Conservation (phyloP, 768 basidiomycete genomes). For the Mycena polygramma region DNA sequence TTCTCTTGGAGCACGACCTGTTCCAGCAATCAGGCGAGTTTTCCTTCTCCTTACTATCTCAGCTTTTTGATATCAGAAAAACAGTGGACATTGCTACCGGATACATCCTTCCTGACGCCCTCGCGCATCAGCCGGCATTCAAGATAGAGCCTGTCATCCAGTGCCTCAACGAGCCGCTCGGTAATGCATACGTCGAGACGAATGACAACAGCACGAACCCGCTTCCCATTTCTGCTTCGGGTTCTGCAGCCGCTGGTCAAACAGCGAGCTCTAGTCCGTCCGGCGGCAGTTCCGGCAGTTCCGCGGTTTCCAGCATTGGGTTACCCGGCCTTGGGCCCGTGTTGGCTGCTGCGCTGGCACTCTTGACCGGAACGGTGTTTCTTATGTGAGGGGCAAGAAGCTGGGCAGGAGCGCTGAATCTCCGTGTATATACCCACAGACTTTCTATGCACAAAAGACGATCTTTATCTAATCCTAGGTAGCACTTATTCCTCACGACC, state of each 20-base stretch:
- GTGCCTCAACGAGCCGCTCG: constrained; percentile 71
- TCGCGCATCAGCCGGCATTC: constrained; percentile 74
- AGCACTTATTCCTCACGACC: too few relatives aligned
- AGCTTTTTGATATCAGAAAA: too few relatives aligned
- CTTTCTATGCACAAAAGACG: background rate
- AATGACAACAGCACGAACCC: constrained; percentile 79
- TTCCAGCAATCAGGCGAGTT: constrained; percentile 72
- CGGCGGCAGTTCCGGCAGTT: constrained; percentile 13
- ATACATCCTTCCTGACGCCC: constrained; percentile 86
- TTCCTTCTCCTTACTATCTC: too few relatives aligned
- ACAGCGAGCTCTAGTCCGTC: background rate
- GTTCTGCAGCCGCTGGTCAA: background rate
- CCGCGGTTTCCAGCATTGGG: background rate
- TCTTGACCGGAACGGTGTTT: constrained; percentile 6
- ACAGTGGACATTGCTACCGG: constrained; percentile 85
- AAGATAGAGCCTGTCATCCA: constrained; percentile 77
- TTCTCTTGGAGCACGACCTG: constrained; percentile 89
- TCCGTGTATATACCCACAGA: background rate
- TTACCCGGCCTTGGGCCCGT: constrained; percentile 13
- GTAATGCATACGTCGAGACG: constrained; percentile 86
- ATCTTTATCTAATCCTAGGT: constrained; percentile 1
- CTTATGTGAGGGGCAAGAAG: background rate
- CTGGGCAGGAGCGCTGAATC: background rate
- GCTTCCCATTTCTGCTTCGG: constrained; percentile 47
- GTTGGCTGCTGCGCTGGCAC: constrained; percentile 6